Conservation (phyloP, 805 yeast species). For the Sungouiella thailandica region DNA sequence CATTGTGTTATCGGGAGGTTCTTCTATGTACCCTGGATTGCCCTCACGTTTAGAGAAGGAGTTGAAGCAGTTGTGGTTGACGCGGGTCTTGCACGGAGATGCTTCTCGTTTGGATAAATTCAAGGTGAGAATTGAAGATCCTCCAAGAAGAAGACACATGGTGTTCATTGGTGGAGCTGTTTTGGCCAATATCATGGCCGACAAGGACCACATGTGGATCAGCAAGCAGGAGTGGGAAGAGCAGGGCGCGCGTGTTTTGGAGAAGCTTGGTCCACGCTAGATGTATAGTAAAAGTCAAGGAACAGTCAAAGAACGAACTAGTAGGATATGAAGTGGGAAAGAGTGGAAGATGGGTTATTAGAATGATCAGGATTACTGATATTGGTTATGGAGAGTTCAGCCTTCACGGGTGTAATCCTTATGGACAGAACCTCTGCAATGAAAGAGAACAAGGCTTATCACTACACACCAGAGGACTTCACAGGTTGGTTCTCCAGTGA, state of each 20-base stretch:
- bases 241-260: conserved; percentile 80
- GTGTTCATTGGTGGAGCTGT: conserved; percentile 99
- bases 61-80: conserved; percentile 92
- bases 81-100: conserved; percentile 82
- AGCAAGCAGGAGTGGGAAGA: conserved; percentile 97
- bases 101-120: conserved; percentile 83
- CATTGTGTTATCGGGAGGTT: conserved; percentile 94
- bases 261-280: conserved; percentile 88
- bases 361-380: too few relatives aligned
- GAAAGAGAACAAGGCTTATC: too few relatives aligned
- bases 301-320: neutral
- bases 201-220: conserved; percentile 98
- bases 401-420: too few relatives aligned
- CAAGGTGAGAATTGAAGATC: conserved; percentile 95
- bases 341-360: too few relatives aligned
- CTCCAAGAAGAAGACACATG: conserved; percentile 98
- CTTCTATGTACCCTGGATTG: conserved; percentile 97
- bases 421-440: too few relatives aligned
- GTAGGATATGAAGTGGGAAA: too few relatives aligned
- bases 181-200: conserved; percentile 95
- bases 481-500: too few relatives aligned
- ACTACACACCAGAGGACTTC: too few relatives aligned
- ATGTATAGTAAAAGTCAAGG: neutral
- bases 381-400: too few relatives aligned
- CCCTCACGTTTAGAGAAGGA: conserved; percentile 95